Base-by-base conservation (phyloP, 1,139 yeast genomes). In the Taphrina communis region DNA sequence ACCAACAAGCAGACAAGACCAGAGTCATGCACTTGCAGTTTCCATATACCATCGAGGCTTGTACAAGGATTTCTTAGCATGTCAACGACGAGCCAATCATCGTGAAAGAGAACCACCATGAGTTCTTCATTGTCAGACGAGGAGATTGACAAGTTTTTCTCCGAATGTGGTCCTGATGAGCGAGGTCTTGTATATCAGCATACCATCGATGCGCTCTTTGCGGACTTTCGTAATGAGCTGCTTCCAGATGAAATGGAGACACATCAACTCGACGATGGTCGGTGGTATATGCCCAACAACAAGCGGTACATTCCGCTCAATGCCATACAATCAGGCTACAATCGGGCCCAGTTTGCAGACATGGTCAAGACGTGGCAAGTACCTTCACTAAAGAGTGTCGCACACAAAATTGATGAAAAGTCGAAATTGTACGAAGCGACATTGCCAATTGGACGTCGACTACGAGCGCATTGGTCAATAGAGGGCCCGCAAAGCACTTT, bases 401-500 rank as follows among this genome's bases (percentile, higher is more conserved):
- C 39, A 19, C 50, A 21, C 6, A 19, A 53, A 6, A 19, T 52
- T 9, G 56, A 50, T 17, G 50, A 51, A 50, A 50, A 39, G 11
- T 51, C 53, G 25, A 60, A 50, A 36, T n/a, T 50, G 17, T 51
- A 60, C 12, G 65, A 36, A 38, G 36, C 57, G 14, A 21, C 25
- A 2, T 36, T 60, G 31, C 65, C 65, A 0, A 19, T 60, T 6
- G 57, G 65, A 9, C 56, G 65, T 21, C 39, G 48, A 38, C 31
- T 60, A 38, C 17, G 57, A 35, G 65, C 65, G 48, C 53, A 60
- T 11, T 50, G 53, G 46, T 53, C 65, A 4, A 44, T 44, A 39
- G 65, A 60, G n/a, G 65, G 65, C n/a, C 44, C 56, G 1, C 65
- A 51, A 12, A 48, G 65, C 56, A 39, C 57, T 4, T 60, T 60